These are phyloP conservation scores for Coprinellus aureogranulatus DNA, from an alignment of 768 basidiomycete genomes.

Conservation along the genomic window DNA sequence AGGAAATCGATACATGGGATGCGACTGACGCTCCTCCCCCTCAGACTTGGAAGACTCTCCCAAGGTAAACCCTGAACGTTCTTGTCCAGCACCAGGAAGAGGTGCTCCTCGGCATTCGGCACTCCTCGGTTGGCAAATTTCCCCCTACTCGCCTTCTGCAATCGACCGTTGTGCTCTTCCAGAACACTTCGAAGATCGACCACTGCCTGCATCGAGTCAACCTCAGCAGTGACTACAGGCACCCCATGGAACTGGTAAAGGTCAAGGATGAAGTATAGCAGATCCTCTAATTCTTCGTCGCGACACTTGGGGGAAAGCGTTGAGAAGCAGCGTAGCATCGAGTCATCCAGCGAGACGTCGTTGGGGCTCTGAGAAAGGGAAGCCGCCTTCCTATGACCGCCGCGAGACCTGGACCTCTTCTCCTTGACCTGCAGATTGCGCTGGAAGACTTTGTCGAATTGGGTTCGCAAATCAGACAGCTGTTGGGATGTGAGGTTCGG, in stretches of 20 bases:
- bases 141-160: constrained; percentile 22
- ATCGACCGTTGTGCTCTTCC: constrained; percentile 62
- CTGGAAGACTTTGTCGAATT: constrained; percentile 76
- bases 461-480: constrained; percentile 56
- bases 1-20: constrained; percentile 89
- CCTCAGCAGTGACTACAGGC: constrained; percentile 83
- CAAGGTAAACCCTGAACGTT: constrained; percentile 87
- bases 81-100: constrained; percentile 88
- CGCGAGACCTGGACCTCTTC: constrained; percentile 47
- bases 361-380: constrained; percentile 14
- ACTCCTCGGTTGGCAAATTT: constrained; percentile 6
- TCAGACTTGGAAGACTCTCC: constrained; percentile 88
- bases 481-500: constrained; percentile 40
- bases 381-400: constrained; percentile 30
- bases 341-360: constrained; percentile 63
- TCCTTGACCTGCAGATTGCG: constrained; percentile 59
- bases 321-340: constrained; percentile 83
- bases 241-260: constrained; percentile 92
- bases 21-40: constrained; percentile 86
- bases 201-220: constrained; percentile 88
- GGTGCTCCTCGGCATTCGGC: constrained; percentile 51
- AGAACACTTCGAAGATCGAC: constrained; percentile 77
- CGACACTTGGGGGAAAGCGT: constrained; percentile 76
- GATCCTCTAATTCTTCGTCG: constrained; percentile 94
- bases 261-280: constrained; percentile 91